Evolutionary conservation across 805 yeast species (phyloP).

Genomic region (Saturnispora zaruensis): DNA sequence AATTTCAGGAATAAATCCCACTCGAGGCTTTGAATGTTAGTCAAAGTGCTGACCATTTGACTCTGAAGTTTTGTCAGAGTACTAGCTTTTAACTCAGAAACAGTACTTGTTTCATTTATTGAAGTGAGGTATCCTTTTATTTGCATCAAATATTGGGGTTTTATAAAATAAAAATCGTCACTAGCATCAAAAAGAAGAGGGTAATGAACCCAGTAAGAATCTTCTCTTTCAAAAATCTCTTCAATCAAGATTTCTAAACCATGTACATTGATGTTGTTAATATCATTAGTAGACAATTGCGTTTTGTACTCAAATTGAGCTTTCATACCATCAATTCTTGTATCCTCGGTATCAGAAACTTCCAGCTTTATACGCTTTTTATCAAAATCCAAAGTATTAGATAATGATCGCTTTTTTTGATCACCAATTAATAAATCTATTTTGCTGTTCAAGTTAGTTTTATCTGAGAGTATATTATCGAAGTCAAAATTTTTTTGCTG

Average conservation of each 20-base stretch:
- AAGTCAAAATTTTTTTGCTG: background rate
- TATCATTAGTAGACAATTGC: background rate
- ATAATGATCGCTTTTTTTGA: background rate
- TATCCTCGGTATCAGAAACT: background rate
- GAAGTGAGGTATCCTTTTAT: background rate
- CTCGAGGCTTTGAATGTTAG: background rate
- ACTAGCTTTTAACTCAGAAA: background rate
- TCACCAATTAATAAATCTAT: background rate
- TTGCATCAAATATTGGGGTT: conserved; percentile 2
- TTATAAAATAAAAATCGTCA: background rate
- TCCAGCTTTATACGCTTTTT: background rate
- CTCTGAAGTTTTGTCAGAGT: background rate
- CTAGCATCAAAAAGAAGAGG: background rate
- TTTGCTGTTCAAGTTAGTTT: background rate
- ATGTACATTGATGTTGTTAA: background rate
- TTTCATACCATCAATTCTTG: background rate
- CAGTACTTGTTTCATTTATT: background rate
- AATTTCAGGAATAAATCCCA: conserved; percentile 2
- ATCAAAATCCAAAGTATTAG: background rate
- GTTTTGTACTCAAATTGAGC: background rate
- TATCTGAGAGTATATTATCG: background rate
- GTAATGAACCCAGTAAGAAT: background rate
- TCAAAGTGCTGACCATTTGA: background rate
- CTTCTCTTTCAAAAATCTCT: background rate
- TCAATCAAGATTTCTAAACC: background rate